Conservation (phyloP, 371 early-diverging fungal genomes). For the Zychaea mexicana region DNA sequence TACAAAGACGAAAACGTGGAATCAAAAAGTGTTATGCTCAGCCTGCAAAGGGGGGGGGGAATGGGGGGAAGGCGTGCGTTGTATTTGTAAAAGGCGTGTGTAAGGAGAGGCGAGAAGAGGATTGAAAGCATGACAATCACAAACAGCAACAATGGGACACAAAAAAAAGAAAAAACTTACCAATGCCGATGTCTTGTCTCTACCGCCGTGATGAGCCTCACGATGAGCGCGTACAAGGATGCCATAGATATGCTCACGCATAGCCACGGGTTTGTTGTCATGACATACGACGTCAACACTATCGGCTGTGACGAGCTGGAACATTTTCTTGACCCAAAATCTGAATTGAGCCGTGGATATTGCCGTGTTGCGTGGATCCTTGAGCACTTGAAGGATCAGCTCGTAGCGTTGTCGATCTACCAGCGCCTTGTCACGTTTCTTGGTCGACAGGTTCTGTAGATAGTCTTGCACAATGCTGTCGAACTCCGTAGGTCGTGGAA, state of each 20-base stretch:
- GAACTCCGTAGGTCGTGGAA: slow-evolving; percentile 37
- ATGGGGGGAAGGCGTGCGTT: too few relatives aligned
- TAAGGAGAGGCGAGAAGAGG: not conserved
- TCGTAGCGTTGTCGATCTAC: slow-evolving; percentile 55
- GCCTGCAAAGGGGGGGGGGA: too few relatives aligned
- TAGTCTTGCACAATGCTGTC: slow-evolving; percentile 51
- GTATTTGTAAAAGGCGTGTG: not conserved
- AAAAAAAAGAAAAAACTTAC: slow-evolving; percentile 29
- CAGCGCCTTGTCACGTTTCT: slow-evolving; percentile 65
- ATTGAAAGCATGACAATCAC: not conserved
- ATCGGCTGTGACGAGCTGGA: slow-evolving; percentile 40
- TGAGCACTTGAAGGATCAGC: slow-evolving; percentile 56
- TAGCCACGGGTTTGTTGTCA: slow-evolving; percentile 63
- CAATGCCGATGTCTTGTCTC: slow-evolving; percentile 68
- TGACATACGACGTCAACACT: slow-evolving; percentile 52
- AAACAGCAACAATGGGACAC: not conserved
- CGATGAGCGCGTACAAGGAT: slow-evolving; percentile 59
- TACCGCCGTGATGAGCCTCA: slow-evolving; percentile 64
- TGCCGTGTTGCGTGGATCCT: slow-evolving; percentile 63
- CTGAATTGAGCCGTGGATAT: slow-evolving; percentile 67
- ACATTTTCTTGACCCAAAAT: slow-evolving; percentile 73
- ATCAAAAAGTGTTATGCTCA: too few relatives aligned
- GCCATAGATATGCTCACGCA: slow-evolving; percentile 56
- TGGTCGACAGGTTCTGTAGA: slow-evolving; percentile 56
- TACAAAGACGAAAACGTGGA: too few relatives aligned